Base-by-base conservation (phyloP, 768 basidiomycete species). In the Hemileccinum rubropunctum region DNA sequence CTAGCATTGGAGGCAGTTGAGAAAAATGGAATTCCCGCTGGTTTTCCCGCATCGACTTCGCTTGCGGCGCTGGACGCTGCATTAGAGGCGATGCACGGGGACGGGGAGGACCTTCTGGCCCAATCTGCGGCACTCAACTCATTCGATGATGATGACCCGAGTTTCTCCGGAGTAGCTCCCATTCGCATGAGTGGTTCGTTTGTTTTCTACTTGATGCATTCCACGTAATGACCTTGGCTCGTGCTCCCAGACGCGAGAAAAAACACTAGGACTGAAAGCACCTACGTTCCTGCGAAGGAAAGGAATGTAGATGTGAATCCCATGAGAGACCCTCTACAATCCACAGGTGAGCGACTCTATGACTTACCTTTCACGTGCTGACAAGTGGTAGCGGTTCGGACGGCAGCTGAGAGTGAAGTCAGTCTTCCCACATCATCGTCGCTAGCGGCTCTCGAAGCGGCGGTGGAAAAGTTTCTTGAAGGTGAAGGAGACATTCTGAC, bases 61-160 rank as follows among this genome's bases (percentile, higher is more conserved):
- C 15, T 60, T 2, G 37, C 20, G 23, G 12, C 44, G 12, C 50
- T 60, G 17, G 59, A 61, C 30, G 50, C 41, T 9, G 46, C 54
- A 3, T 38, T 60, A 21, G 39, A 50, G 43, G 41, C 20, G 26
- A 60, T 46, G 48, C n/a, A 27, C 15, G 12, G 18, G 3, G 39
- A 52, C 10, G 45, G 21, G 3, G 41, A 50, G 26, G 35, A 44
- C 41, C 46, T 48, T 17, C 44, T 63, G 30, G 45, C 15, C 32
- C 43, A n/a, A 13, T 11, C 35, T 10, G 21, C 42, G 6, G 18
- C 18, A 18, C 35, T 46, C 37, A 14, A 38, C 34, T 45, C 7
- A 21, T 27, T 10, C 5, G 36, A 28, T 15, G 47, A 45, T 45
- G 28, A 30, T 9, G 57, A 55, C 33, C 42, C 20, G 18, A 21